phyloP scores from a whole-genome alignment of 345 rosid genomes.

The Gynandropsis gynandra region DNA sequence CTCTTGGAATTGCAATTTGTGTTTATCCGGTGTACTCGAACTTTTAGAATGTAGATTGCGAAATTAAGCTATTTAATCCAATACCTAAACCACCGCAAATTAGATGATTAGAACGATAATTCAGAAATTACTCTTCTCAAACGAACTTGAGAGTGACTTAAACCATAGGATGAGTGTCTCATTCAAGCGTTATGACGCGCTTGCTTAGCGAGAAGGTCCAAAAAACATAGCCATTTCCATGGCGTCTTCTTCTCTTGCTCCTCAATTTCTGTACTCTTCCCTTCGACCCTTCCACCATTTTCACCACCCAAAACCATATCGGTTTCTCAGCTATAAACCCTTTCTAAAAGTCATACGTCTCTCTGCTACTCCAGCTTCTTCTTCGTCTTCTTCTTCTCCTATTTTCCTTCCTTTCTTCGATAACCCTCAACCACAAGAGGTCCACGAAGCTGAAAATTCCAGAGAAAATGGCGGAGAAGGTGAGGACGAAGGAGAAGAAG shows the following conservation, averaged over 20 bases:
- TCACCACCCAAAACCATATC: constrained; percentile 16
- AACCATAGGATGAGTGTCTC: too few relatives aligned
- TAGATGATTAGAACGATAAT: too few relatives aligned
- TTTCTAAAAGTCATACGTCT: constrained; percentile 20
- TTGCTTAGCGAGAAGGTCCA: too few relatives aligned
- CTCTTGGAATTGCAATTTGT: too few relatives aligned
- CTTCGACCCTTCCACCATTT: constrained; percentile 5
- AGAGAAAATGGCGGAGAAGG: constrained; percentile 1
- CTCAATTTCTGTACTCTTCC: constrained; percentile 12
- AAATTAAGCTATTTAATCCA: too few relatives aligned
- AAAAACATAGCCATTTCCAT: constrained; percentile 16
- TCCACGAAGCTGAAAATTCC: neutral
- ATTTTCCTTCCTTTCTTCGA: constrained; percentile 59
- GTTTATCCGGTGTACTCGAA: too few relatives aligned
- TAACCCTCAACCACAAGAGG: constrained; percentile 19
- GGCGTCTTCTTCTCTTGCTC: constrained; percentile 23
- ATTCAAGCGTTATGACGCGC: too few relatives aligned
- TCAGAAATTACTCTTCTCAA: too few relatives aligned
- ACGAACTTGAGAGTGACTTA: too few relatives aligned
- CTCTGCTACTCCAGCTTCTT: constrained; percentile 32
- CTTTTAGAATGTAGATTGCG: too few relatives aligned
- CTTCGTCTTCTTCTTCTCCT: constrained; percentile 38
- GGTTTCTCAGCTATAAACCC: constrained; percentile 19
- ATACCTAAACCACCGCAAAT: too few relatives aligned
- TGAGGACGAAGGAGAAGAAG: constrained; percentile 9